phyloP scores from a whole-genome alignment of 805 yeast genomes.

The Cyberlindnera xylosilytica region DNA sequence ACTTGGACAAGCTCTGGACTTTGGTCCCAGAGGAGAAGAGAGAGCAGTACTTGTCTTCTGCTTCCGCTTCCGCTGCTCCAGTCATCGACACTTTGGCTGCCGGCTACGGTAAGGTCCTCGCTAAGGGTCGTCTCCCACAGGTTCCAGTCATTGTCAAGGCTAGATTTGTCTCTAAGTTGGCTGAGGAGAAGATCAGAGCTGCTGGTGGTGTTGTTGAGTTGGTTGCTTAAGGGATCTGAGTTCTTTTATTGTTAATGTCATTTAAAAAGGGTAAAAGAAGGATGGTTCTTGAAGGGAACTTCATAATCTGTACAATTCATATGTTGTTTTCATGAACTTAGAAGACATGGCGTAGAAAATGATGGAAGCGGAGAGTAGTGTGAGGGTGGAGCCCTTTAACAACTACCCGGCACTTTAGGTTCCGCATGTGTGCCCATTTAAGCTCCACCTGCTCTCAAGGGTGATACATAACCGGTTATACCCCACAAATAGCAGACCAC shows the following conservation, averaged over 20 bases:
- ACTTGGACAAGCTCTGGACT: conserved; percentile 98
- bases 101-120: conserved; percentile 99
- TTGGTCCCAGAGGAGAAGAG: conserved; percentile 91
- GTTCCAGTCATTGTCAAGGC: conserved; percentile 99
- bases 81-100: conserved; percentile 98
- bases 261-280: conserved; percentile 7
- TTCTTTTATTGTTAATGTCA: conserved; percentile 7
- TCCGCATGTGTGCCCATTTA: too few relatives aligned
- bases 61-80: conserved; percentile 91
- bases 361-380: too few relatives aligned
- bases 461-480: too few relatives aligned
- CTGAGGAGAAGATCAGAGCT: conserved; percentile 99
- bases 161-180: conserved; percentile 97
- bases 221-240: conserved; percentile 67
- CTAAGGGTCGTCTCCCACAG: conserved; percentile 97
- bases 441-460: too few relatives aligned
- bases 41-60: conserved; percentile 84
- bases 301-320: conserved; percentile 13
- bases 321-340: conserved; percentile 3
- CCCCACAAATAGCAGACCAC: too few relatives aligned
- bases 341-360: too few relatives aligned
- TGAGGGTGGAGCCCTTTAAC: too few relatives aligned
- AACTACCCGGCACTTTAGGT: too few relatives aligned
- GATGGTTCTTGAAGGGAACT: conserved; percentile 11
- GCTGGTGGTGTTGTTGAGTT: conserved; percentile 99